phyloP scores from a whole-genome alignment of 768 basidiomycete genomes.

The Leccinum rimulosum region DNA sequence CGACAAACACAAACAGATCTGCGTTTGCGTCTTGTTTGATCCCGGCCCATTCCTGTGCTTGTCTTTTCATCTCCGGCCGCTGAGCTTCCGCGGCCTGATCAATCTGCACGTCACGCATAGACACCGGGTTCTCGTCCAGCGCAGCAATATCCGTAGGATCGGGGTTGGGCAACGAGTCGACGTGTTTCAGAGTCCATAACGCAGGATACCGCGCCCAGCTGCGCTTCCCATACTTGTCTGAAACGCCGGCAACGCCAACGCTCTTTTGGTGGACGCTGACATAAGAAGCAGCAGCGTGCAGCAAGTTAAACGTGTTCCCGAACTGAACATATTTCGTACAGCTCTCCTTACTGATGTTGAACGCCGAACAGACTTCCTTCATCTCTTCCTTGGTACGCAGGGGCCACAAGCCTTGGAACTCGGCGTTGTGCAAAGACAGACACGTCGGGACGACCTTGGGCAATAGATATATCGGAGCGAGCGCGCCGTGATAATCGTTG shows the following conservation, averaged over 20 bases:
- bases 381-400: constrained; percentile 96
- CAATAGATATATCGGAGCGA: constrained; percentile 86
- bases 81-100: constrained; percentile 84
- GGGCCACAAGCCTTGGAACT: constrained; percentile 97
- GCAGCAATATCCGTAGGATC: constrained; percentile 95
- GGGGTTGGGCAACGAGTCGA: constrained; percentile 93
- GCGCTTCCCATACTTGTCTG: constrained; percentile 96
- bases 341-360: constrained; percentile 94
- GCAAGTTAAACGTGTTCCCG: constrained; percentile 94
- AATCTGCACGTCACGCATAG: constrained; percentile 69
- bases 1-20: constrained; percentile 93
- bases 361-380: constrained; percentile 97
- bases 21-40: constrained; percentile 88
- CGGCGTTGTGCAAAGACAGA: constrained; percentile 92
- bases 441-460: constrained; percentile 90
- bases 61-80: constrained; percentile 86
- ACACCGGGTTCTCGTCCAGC: constrained; percentile 73
- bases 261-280: constrained; percentile 93
- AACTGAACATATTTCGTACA: constrained; percentile 98
- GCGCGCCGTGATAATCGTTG: constrained; percentile 93
- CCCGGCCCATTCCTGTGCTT: constrained; percentile 94
- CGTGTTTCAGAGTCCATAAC: constrained; percentile 92
- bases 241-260: constrained; percentile 92
- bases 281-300: constrained; percentile 90
- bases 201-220: constrained; percentile 97